Percentiles rank a stretch among this genome's conserved stretches.
These are phyloP conservation scores for Bryoglossum gracile DNA, from an alignment of 495 filamentous ascomycete species.

Conservation along the genomic window DNA sequence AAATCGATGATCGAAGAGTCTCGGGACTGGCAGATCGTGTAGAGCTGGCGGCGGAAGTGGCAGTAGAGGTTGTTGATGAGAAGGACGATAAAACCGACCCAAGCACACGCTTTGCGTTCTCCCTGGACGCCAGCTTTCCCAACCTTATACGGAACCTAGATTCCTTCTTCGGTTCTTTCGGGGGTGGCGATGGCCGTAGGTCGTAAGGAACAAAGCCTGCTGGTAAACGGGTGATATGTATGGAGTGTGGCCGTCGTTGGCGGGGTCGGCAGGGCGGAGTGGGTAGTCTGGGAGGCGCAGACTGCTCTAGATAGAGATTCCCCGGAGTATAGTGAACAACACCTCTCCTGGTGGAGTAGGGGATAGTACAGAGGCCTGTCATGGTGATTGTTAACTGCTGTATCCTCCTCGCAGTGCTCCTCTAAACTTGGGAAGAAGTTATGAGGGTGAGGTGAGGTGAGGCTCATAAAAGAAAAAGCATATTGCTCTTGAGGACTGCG, in stretches of 20 bases:
- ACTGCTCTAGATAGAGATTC: neutral
- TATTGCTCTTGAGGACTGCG: neutral
- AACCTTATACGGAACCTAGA: slow-evolving; percentile 23
- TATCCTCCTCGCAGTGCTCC: neutral
- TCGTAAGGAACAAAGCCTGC: slow-evolving; percentile 43
- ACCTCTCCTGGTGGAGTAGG: slow-evolving; percentile 15
- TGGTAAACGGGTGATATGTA: slow-evolving; percentile 49
- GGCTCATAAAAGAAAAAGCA: slow-evolving; percentile 7
- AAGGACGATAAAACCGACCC: slow-evolving; percentile 26
- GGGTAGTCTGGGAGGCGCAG: slow-evolving; percentile 25
- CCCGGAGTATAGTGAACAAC: slow-evolving; percentile 18
- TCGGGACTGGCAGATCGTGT: slow-evolving; percentile 16
- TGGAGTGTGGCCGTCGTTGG: slow-evolving; percentile 44
- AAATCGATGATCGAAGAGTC: slow-evolving; percentile 8
- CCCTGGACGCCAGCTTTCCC: slow-evolving; percentile 31
- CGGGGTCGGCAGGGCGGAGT: slow-evolving; percentile 43
- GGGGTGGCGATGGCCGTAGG: slow-evolving; percentile 30
- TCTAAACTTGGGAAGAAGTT: neutral
- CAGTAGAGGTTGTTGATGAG: slow-evolving; percentile 15
- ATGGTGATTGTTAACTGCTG: slow-evolving; percentile 16
- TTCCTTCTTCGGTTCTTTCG: slow-evolving; percentile 22
- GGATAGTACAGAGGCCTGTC: slow-evolving; percentile 12
- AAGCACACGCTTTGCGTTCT: slow-evolving; percentile 32
- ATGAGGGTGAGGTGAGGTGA: neutral
- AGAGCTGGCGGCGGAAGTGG: slow-evolving; percentile 18